phyloP scores from a whole-genome alignment of 2,329 filamentous ascomycete species.

The Exophiala sp. region DNA sequence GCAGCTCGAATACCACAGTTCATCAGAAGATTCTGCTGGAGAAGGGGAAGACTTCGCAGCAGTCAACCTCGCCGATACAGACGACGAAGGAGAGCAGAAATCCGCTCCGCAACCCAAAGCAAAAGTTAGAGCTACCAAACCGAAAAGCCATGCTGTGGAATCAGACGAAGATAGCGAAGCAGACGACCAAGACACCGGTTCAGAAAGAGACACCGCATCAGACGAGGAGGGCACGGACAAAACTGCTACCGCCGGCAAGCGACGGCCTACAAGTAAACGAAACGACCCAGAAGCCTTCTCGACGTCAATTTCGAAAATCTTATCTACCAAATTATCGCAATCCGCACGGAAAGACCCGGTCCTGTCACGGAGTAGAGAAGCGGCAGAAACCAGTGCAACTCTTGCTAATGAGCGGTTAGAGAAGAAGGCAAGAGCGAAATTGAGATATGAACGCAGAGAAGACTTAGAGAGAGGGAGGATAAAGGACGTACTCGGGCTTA shows the following conservation, averaged over 20 bases:
- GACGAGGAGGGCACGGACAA: conserved; percentile 36
- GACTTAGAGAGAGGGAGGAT: conserved; percentile 82
- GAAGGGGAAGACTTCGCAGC: conserved; percentile 43
- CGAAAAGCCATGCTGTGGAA: conserved; percentile 29
- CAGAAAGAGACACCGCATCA: conserved; percentile 24
- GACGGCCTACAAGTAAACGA: conserved; percentile 54
- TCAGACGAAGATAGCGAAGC: conserved; percentile 8
- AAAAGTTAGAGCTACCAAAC: conserved; percentile 23
- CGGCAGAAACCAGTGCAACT: conserved; percentile 64
- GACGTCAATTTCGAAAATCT: conserved; percentile 86
- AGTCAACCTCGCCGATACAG: conserved; percentile 46
- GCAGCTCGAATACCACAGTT: conserved; percentile 59
- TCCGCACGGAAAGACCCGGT: conserved; percentile 82
- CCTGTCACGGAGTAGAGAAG: conserved; percentile 73
- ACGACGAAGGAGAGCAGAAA: conserved; percentile 32
- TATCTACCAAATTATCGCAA: conserved; percentile 78
- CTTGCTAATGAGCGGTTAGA: conserved; percentile 73
- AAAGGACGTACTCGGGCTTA: conserved; percentile 70
- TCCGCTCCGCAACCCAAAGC: conserved; percentile 21
- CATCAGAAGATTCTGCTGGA: conserved; percentile 51
- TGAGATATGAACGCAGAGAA: conserved; percentile 72
- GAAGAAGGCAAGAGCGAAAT: conserved; percentile 67
- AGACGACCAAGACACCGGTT: conserved; percentile 6
- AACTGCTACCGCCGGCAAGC: conserved; percentile 37
- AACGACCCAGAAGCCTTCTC: conserved; percentile 90